Evolutionary conservation across 2,329 filamentous ascomycete species (phyloP).

Genomic region (Penicillium capsulatum): DNA sequence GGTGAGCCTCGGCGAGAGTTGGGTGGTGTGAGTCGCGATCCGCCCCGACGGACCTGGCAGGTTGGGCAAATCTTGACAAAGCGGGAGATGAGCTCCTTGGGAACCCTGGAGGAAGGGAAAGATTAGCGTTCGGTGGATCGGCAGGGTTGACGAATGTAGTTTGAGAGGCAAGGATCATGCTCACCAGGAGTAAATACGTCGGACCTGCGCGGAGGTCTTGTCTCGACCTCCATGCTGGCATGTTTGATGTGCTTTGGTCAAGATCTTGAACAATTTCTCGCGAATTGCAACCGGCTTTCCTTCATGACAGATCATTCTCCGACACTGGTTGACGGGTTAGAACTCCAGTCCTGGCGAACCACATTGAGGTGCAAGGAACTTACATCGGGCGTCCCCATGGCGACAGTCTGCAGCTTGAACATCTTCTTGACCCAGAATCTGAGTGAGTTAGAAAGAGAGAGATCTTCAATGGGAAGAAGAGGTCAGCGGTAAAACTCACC

Average conservation of each 20-base stretch:
- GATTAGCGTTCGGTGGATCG: constrained; percentile 2
- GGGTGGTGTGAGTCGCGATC: constrained; percentile 40
- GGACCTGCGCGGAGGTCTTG: constrained; percentile 51
- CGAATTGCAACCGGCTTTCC: constrained; percentile 51
- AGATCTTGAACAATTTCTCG: constrained; percentile 50
- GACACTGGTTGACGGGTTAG: constrained; percentile 25
- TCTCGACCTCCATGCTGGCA: constrained; percentile 52
- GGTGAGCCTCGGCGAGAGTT: constrained; percentile 40
- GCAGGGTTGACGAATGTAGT: not conserved
- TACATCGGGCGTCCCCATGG: constrained; percentile 38
- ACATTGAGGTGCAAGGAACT: constrained; percentile 13
- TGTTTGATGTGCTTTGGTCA: constrained; percentile 49
- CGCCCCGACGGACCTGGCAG: constrained; percentile 46
- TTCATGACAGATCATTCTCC: constrained; percentile 48
- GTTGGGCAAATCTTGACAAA: constrained; percentile 51
- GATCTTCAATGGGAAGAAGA: not conserved
- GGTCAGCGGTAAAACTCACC: constrained; percentile 30
- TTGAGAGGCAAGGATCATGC: constrained; percentile 9
- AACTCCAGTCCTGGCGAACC: not conserved
- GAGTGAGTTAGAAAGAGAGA: constrained; percentile 3
- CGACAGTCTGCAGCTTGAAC: constrained; percentile 46
- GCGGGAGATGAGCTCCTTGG: constrained; percentile 50
- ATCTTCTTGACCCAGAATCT: constrained; percentile 54
- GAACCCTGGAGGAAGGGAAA: constrained; percentile 39
- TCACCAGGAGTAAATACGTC: constrained; percentile 50